These are phyloP conservation scores for Monosporascus sp. DNA, from an alignment of 2,329 filamentous ascomycete species.

Conservation along the genomic window DNA sequence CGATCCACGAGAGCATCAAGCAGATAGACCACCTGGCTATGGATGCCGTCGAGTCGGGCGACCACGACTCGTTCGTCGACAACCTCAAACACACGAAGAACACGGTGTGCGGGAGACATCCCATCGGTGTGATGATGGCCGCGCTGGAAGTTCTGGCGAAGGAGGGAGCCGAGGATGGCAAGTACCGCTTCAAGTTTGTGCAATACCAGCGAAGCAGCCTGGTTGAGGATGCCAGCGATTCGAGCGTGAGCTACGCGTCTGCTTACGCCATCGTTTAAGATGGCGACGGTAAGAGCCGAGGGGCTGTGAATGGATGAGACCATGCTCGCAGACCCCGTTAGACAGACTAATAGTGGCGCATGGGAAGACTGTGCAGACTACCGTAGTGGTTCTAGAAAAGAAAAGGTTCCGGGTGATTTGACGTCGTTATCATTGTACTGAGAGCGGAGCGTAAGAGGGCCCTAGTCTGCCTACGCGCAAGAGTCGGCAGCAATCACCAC, in stretches of 20 bases:
- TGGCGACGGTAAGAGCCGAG: neutral
- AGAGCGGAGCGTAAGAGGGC: too few relatives aligned
- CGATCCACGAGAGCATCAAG: constrained; percentile 81
- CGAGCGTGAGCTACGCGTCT: constrained; percentile 91
- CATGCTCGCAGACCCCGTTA: too few relatives aligned
- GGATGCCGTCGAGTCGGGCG: constrained; percentile 73
- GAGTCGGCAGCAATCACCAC: too few relatives aligned
- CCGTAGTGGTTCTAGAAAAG: too few relatives aligned
- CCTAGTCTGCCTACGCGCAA: too few relatives aligned
- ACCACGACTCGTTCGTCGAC: constrained; percentile 62
- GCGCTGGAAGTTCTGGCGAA: constrained; percentile 62
- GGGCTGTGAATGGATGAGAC: neutral
- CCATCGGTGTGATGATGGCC: constrained; percentile 89
- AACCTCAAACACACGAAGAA: constrained; percentile 71
- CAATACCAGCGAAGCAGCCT: constrained; percentile 83
- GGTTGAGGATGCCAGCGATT: constrained; percentile 61
- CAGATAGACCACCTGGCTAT: constrained; percentile 77
- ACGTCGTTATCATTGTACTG: too few relatives aligned
- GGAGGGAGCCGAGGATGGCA: constrained; percentile 29
- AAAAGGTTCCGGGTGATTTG: too few relatives aligned
- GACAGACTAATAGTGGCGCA: too few relatives aligned
- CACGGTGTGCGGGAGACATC: constrained; percentile 90
- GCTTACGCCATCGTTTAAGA: constrained; percentile 71
- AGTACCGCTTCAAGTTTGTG: constrained; percentile 67
- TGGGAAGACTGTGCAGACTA: too few relatives aligned